Base-by-base conservation (phyloP, 2,329 filamentous ascomycete genomes). In the Monosporascus sp. region DNA sequence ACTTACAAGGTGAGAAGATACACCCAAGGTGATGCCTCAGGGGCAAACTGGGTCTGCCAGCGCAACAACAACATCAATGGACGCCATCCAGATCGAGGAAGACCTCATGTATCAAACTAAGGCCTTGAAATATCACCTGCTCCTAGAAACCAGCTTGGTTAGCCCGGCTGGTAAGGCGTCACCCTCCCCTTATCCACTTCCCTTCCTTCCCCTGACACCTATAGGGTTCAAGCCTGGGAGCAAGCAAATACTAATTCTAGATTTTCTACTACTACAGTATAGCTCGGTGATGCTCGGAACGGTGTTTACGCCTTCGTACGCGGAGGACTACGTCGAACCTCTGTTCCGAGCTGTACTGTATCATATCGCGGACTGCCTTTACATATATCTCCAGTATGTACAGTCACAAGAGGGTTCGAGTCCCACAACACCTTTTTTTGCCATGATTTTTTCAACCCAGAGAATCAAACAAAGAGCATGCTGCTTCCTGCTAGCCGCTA, bases 281-380 rank as follows among this genome's bases (percentile, higher is more conserved):
- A 47, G 51, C 51, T 53, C 51, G 27, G 31, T 27, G 9, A 37
- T 38, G 51, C 51, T 50, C 48, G 37, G 48, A 53, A 53, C 48
- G 51, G 51, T 53, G 51, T 50, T 53, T 46, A 53, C 40, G n/a
- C 40, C 24, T 20, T 26, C 24, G 5, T 46, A 7, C 31, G 51
- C 40, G 41, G 40, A 35, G 40, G 51, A 49, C 48, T 8, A 50
- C 48, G 17, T 50, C 37, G 51, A 49, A 53, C 41, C 47, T 43
- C 31, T 50, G 47, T 53, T 53, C 35, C 38, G 51, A 53, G 51
- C 51, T 50, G 49, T 53, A 50, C 51, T 50, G 17, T 26, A 24
- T 49, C 11, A 19, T 43, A 17, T 1, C 31, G 50, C 31, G 50
- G 11, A 52, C 50, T 52, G 44, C 48, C 37, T 19, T 52, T 52